A percentile compares a stretch with the other conserved stretches of the same genome.
Conservation (phyloP, 1,284 basidiomycete genomes). For the Tranzscheliella williamsii region DNA sequence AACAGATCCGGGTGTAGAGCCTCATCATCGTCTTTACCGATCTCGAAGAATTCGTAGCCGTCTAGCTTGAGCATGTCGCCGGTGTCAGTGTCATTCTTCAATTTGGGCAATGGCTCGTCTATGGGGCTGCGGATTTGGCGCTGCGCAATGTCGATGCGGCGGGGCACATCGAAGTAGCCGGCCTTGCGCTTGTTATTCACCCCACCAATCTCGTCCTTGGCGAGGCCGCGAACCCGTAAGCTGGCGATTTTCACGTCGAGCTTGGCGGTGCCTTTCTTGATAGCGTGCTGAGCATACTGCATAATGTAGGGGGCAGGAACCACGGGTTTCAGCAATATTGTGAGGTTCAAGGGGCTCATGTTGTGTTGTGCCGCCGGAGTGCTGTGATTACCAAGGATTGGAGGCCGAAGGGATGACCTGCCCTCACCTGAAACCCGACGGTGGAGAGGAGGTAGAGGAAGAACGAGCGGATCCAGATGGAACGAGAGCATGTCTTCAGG, state of each 20-base stretch:
- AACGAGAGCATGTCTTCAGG: slow-evolving; percentile 48
- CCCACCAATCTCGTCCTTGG: slow-evolving; percentile 35
- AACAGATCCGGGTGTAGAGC: slow-evolving; percentile 1
- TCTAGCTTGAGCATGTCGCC: slow-evolving; percentile 46
- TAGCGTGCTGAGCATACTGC: slow-evolving; percentile 36
- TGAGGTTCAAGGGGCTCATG: slow-evolving; percentile 48
- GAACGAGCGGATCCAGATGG: slow-evolving; percentile 48
- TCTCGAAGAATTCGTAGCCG: slow-evolving; percentile 54
- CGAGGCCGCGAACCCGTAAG: slow-evolving; percentile 45
- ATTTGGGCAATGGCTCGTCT: slow-evolving; percentile 36
- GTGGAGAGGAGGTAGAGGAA: slow-evolving; percentile 45
- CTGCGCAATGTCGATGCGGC: slow-evolving; percentile 40
- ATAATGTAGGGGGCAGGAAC: slow-evolving; percentile 44
- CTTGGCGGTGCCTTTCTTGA: slow-evolving; percentile 36
- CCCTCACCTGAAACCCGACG: slow-evolving; percentile 11
- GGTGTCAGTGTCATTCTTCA: slow-evolving; percentile 28
- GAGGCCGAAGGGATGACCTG: slow-evolving; percentile 16
- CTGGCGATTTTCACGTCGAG: slow-evolving; percentile 49
- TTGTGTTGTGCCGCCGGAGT: slow-evolving; percentile 40
- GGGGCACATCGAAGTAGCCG: slow-evolving; percentile 40
- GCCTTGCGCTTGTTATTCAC: slow-evolving; percentile 26
- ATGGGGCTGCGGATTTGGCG: slow-evolving; percentile 38
- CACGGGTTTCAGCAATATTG: slow-evolving; percentile 49
- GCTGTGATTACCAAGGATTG: slow-evolving; percentile 38
- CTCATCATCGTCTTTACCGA: slow-evolving; percentile 25